Percentiles rank a stretch among this genome's conserved stretches.
Evolutionary conservation across 768 basidiomycete species (phyloP).

Genomic region (Leucogyrophana mollusca): DNA sequence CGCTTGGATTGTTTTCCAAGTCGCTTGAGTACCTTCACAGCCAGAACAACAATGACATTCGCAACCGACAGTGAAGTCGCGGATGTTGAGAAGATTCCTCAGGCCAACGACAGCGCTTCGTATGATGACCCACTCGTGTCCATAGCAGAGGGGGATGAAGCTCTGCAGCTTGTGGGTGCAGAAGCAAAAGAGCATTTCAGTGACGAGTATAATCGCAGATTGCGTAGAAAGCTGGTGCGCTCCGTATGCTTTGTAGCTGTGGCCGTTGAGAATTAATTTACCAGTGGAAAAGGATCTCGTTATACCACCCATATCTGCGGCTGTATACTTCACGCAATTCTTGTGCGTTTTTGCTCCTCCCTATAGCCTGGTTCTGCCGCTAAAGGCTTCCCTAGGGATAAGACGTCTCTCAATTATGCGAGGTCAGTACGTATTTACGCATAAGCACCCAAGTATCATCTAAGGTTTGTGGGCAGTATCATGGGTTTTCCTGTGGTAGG

Average conservation of each 20-base stretch:
- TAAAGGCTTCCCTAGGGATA: constrained; percentile 27
- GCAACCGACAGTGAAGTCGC: too few relatives aligned
- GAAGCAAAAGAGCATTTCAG: constrained; percentile 49
- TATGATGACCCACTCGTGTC: too few relatives aligned
- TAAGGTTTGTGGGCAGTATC: constrained; percentile 19
- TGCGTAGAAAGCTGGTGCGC: constrained; percentile 56
- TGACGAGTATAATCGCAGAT: constrained; percentile 55
- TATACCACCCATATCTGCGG: constrained; percentile 38
- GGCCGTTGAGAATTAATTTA: too few relatives aligned
- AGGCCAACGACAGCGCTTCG: too few relatives aligned
- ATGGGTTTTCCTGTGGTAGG: constrained; percentile 25
- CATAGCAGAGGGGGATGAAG: constrained; percentile 59
- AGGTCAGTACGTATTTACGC: constrained; percentile 23
- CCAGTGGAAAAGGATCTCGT: constrained; percentile 26
- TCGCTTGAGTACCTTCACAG: too few relatives aligned
- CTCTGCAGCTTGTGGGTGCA: constrained; percentile 53
- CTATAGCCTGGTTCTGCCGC: neutral
- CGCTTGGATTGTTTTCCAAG: too few relatives aligned
- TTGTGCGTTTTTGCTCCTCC: constrained; percentile 11
- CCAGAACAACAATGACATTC: too few relatives aligned
- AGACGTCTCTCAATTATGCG: constrained; percentile 41
- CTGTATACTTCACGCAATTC: constrained; percentile 43
- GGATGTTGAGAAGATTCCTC: too few relatives aligned
- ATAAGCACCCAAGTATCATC: too few relatives aligned
- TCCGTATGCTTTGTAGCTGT: too few relatives aligned